These are phyloP conservation scores for Pseudocercospora macadamiae DNA, from an alignment of 2,329 filamentous ascomycete genomes.

Conservation along the genomic window DNA sequence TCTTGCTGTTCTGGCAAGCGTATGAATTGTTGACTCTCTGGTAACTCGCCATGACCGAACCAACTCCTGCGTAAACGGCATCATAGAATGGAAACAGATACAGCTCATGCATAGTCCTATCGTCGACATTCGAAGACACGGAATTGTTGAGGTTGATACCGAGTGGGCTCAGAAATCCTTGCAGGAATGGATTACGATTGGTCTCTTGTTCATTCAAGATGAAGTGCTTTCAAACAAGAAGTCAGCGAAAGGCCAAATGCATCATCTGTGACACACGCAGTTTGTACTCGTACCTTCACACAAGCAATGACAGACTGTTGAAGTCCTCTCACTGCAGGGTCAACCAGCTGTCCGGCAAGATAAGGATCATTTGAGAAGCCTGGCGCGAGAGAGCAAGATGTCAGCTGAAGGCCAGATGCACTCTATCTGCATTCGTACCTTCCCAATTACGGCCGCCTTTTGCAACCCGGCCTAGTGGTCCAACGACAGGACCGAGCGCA, in stretches of 20 bases:
- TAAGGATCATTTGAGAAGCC: conserved; percentile 66
- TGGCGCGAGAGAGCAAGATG: too few relatives aligned
- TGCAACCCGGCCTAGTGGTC: conserved; percentile 36
- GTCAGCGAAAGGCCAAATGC: too few relatives aligned
- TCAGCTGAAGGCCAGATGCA: too few relatives aligned
- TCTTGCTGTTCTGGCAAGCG: conserved; percentile 69
- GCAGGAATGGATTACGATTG: conserved; percentile 29
- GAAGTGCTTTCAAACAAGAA: too few relatives aligned
- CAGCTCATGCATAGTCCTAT: conserved; percentile 34
- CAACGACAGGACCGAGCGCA: conserved; percentile 36
- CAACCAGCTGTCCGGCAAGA: conserved; percentile 32
- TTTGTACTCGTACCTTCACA: too few relatives aligned
- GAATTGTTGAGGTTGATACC: conserved; percentile 31
- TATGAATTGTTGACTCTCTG: conserved; percentile 53
- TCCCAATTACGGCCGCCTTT: conserved; percentile 40
- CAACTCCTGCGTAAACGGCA: conserved; percentile 71
- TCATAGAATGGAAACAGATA: conserved; percentile 75
- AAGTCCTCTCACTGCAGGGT: conserved; percentile 30
- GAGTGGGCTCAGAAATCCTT: conserved; percentile 23
- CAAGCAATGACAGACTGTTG: conserved; percentile 44
- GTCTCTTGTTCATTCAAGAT: conserved; percentile 27
- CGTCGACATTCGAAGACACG: conserved; percentile 50
- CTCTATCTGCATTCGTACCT: conserved; percentile 17
- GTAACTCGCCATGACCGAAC: conserved; percentile 81
- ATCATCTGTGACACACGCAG: too few relatives aligned